Base-by-base conservation (phyloP, 228 moss, liverwort and hornwort genomes). In the Sphagnum fallax region DNA sequence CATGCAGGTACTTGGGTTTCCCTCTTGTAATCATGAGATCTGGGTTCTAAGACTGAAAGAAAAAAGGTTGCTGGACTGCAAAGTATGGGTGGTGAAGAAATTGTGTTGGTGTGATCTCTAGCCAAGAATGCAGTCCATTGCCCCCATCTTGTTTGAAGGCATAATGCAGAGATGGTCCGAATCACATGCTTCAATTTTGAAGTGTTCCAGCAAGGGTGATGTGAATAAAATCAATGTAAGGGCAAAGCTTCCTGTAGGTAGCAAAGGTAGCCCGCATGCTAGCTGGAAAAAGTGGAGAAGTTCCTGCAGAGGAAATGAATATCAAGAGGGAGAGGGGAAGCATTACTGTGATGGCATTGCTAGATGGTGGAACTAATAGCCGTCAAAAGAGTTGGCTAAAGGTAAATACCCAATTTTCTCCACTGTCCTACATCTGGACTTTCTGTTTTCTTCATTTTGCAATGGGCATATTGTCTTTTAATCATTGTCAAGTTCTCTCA, bases 321-420 rank as follows among this genome's bases (percentile, higher is more conserved):
- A 75, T n/a, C 62, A 63, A 68, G 13, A 83, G 83, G 57, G 80
- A 82, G 15, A 88, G 90, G 75, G 85, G 85, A 15, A 74, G 81
- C 67, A 79, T 98, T 49, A 91, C 85, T 65, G 97, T 98, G 60
- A 98, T 98, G 97, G 73, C 97, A 11, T 80, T 93, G 51, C 73
- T 98, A 61, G 97, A 98, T 76, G 93, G 97, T 32, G 97, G 93
- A 69, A 90, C 97, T 61, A 85, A 87, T 53, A 89, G 81, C 80
- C 97, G 97, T 14, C 97, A 98, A 69, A 97, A 93, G 79, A 93
- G 82, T 78, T 93, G 97, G 97, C 91, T 98, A 13, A 98, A 92
- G 93, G 97, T 98, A 32, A 32, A 65, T 47, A 16, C 47, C 8
- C 32, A 32, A 32, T 10, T 47, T 18, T 6, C 13, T 5, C 14